Evolutionary conservation across 2,329 filamentous ascomycete species (phyloP).

Genomic region (Trichoderma simmonsii): DNA sequence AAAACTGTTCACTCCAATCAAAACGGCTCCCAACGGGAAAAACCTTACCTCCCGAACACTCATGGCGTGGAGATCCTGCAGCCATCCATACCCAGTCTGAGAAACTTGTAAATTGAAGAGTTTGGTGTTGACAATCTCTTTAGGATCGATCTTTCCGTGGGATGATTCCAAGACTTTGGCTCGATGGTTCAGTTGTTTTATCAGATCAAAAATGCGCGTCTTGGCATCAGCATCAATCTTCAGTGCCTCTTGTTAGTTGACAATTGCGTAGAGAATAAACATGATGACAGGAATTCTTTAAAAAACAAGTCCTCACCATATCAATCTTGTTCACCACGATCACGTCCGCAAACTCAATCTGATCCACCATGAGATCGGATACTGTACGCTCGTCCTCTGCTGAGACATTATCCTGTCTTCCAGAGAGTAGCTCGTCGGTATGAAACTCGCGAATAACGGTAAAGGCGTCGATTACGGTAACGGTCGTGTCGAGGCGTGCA

Average conservation of each 20-base stretch:
- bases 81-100: conserved; percentile 64
- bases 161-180: conserved; percentile 62
- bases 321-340: conserved; percentile 70
- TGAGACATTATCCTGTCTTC: conserved; percentile 59
- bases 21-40: too few species aligned
- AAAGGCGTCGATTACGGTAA: conserved; percentile 71
- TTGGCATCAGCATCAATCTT: conserved; percentile 42
- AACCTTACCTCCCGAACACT: conserved; percentile 52
- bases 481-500: conserved; percentile 66
- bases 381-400: conserved; percentile 70
- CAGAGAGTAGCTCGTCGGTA: conserved; percentile 64
- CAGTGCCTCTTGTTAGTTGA: neutral
- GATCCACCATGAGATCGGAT: conserved; percentile 72
- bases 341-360: conserved; percentile 75
- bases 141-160: conserved; percentile 58
- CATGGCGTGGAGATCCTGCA: conserved; percentile 67
- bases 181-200: conserved; percentile 62
- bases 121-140: conserved; percentile 62
- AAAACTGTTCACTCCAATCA: neutral
- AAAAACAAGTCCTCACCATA: conserved; percentile 41
- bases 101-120: conserved; percentile 64
- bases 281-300: neutral
- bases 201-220: conserved; percentile 47
- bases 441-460: conserved; percentile 70
- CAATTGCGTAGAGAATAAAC: too few species aligned